A percentile compares a stretch with the other conserved stretches of the same genome.
phyloP scores from a whole-genome alignment of 768 basidiomycete species.

The Mycena latifolia region DNA sequence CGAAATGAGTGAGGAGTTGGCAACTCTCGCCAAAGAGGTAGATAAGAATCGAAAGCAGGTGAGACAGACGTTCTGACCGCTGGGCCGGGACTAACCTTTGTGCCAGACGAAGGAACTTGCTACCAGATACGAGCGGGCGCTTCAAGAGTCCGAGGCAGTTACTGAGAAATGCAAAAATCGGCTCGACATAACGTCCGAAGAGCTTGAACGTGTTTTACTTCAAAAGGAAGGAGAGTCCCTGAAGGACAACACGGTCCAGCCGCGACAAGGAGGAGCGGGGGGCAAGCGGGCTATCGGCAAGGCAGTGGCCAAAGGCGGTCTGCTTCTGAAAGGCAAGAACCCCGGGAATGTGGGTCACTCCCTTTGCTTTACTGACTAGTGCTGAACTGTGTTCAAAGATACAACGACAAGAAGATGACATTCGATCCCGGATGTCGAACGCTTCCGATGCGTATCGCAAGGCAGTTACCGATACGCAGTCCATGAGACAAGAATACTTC shows the following conservation, averaged over 20 bases:
- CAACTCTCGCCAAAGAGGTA: constrained; percentile 87
- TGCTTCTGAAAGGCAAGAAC: constrained; percentile 93
- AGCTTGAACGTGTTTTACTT: constrained; percentile 90
- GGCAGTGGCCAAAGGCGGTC: constrained; percentile 91
- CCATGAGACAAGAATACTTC: constrained; percentile 96
- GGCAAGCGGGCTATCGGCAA: constrained; percentile 91
- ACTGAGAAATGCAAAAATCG: constrained; percentile 93
- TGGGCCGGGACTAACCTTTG: constrained; percentile 23
- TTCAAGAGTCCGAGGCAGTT: constrained; percentile 87
- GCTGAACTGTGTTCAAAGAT: constrained; percentile 61
- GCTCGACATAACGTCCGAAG: constrained; percentile 91
- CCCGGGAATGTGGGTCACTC: constrained; percentile 77
- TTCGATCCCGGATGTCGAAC: constrained; percentile 84
- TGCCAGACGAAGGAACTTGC: constrained; percentile 91
- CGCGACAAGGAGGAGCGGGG: constrained; percentile 67
- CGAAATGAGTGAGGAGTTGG: constrained; percentile 98
- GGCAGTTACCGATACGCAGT: constrained; percentile 89
- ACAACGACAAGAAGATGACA: constrained; percentile 95
- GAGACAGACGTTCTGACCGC: constrained; percentile 32
- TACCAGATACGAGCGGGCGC: constrained; percentile 84
- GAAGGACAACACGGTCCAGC: constrained; percentile 82
- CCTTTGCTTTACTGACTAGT: constrained; percentile 25
- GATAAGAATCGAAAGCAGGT: constrained; percentile 95
- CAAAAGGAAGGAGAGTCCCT: constrained; percentile 96
- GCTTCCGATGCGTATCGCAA: constrained; percentile 93